phyloP scores from a whole-genome alignment of 176 grass and related monocot genomes.

The barley (Hordeum vulgare) region MorexV3_pseudomolecules_assembly NC_058518.1:477666073-477666572 shows the following conservation, averaged over 20 bases:
- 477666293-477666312: constrained; percentile 84
- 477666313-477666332: constrained; percentile 49
- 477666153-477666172: constrained; percentile 28
- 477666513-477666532: constrained; percentile 59
- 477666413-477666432: constrained; percentile 12
- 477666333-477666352: constrained; percentile 45
- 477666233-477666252: constrained; percentile 49
- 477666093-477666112: constrained; percentile 44
- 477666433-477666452: constrained; percentile 30
- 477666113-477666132: constrained; percentile 70
- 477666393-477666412: not conserved
- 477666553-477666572: not conserved
- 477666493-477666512: constrained; percentile 68
- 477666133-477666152: constrained; percentile 50
- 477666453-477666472: constrained; percentile 23
- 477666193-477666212: constrained; percentile 70
- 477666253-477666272: constrained; percentile 41
- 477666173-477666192: constrained; percentile 45
- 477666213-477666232: constrained; percentile 85
- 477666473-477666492: constrained; percentile 49
- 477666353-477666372: not conserved
- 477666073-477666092: constrained; percentile 35
- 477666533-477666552: constrained; percentile 3
- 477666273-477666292: constrained; percentile 81
- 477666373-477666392: constrained; percentile 1